Evolutionary conservation across 2,329 filamentous ascomycete species (phyloP).

Genomic region (Aureobasidium sp.): DNA sequence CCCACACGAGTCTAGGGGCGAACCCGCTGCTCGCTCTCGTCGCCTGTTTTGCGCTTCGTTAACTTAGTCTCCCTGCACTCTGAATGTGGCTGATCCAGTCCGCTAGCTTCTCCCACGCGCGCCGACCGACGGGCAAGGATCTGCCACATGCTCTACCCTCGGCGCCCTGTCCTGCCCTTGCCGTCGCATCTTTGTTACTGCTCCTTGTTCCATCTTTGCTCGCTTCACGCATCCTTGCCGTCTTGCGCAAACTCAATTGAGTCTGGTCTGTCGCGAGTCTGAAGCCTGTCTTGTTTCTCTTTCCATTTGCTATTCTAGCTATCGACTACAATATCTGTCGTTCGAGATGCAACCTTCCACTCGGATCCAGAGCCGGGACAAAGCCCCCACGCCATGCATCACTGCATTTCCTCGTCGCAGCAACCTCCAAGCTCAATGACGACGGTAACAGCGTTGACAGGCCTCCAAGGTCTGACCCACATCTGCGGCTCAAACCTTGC

Average conservation of each 20-base stretch:
- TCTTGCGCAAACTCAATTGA: too few relatives aligned
- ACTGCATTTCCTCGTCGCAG: not conserved
- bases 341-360: not conserved
- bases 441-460: not conserved
- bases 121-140: not conserved
- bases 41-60: not conserved
- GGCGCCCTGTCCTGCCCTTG: not conserved
- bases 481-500: conserved; percentile 7
- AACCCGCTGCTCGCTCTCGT: not conserved
- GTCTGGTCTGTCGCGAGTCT: not conserved
- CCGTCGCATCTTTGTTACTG: not conserved
- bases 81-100: not conserved
- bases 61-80: not conserved
- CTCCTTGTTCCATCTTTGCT: not conserved
- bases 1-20: not conserved
- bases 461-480: not conserved
- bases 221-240: not conserved
- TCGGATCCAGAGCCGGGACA: not conserved
- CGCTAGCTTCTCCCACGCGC: not conserved
- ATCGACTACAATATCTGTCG: not conserved
- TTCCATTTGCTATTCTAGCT: not conserved
- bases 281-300: not conserved
- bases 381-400: not conserved
- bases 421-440: not conserved
- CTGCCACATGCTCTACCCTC: conserved; percentile 1